Evolutionary conservation across 164 flowering plant genomes (phyloP).

Genomic region (Chimonanthus salicifolius): DNA sequence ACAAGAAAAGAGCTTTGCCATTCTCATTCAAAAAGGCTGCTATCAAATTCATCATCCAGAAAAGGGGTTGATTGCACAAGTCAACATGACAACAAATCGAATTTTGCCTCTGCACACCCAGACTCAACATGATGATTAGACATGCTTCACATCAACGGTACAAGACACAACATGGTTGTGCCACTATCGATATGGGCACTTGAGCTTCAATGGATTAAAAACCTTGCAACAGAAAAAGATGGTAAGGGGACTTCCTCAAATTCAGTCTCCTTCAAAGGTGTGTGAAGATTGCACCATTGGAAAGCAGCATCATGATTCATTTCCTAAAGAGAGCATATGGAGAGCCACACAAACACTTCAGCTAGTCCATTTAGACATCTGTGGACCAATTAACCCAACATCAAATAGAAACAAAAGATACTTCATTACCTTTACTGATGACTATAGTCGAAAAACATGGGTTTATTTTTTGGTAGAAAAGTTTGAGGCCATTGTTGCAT

Average conservation of each 20-base stretch:
- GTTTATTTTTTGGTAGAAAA: no score
- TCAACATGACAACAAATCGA: background rate
- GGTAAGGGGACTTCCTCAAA: background rate
- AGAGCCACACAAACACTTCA: background rate
- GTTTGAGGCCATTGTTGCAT: no score
- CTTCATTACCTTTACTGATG: no score
- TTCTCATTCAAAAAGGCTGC: background rate
- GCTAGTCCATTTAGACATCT: background rate
- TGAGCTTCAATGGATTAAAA: background rate
- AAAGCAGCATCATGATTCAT: background rate
- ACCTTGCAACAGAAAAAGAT: background rate
- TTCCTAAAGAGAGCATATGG: background rate
- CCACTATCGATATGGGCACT: background rate
- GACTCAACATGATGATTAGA: background rate
- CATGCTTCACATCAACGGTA: background rate
- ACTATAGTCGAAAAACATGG: no score
- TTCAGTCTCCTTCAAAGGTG: background rate
- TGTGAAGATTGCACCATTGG: background rate
- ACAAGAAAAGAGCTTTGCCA: background rate
- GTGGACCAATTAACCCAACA: background rate
- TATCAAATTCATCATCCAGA: background rate
- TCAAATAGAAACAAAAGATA: background rate
- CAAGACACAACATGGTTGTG: background rate
- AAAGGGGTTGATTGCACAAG: background rate
- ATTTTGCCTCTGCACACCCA: background rate